Evolutionary conservation across 164 flowering plant species (phyloP), one percentile per base, ranked within the genome.

Genomic region (Litsea cubeba): DNA sequence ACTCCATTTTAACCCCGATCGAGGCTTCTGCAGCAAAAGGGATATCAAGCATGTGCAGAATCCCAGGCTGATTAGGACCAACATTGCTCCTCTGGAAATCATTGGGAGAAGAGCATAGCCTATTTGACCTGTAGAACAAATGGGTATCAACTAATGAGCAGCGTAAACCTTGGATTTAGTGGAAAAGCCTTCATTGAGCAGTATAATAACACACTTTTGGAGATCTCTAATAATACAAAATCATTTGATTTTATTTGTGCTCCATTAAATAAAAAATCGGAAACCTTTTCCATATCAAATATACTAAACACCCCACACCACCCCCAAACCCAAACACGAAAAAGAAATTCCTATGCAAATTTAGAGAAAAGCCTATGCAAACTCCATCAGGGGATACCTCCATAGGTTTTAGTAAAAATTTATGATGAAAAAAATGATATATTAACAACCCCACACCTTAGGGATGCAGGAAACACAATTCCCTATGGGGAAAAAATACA

Each of bases 41-140:
- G 51, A 89, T 88, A 76, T 89, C 98, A 74, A 93, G 95, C 89
- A 93, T 76, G 82, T 91, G 98, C 26, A 93, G 77, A 76, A 91
- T 89, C 5, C 91, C 91, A 50, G 94, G 94, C 79, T 90, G 97
- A 80, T 89, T 91, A 15, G 88, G 87, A 18, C 98, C 12, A 93
- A 72, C 97, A 93, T 89, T 54, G 71, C 72, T 5, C 95, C 98
- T 79, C 91, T 82, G 12, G 98, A 95, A 46, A 93, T 87, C 94
- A 93, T 85, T 3, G 98, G 95, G 71, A 86, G 88, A 77, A 91
- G 87, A 25, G 98, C 95, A 82, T 93, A 93, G 12, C 95, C 97
- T 58, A 93, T 89, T 86, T 93, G 94, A 65, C 98, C 98, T 91
- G 89, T 70, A n/a, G 72, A 65, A 71, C 20, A 32, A 49, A 28